Conservation (phyloP, 495 filamentous ascomycete genomes). For the Penicillium maclennaniae region DNA sequence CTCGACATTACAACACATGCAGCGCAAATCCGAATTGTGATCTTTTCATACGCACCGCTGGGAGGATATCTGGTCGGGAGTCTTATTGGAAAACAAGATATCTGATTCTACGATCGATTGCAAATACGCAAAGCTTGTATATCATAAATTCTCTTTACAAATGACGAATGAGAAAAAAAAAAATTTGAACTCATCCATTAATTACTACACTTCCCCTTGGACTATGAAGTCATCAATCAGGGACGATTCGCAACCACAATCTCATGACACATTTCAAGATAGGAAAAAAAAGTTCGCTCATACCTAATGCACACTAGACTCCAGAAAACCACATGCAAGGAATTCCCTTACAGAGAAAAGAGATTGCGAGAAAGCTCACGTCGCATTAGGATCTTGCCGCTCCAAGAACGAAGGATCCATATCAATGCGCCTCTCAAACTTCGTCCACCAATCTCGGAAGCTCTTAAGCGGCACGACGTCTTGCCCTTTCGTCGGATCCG, state of each 20-base stretch:
- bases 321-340: conserved; percentile 5
- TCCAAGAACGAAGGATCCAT: conserved; percentile 88
- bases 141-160: neutral
- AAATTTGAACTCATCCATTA: neutral
- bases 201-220: neutral
- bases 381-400: conserved; percentile 55
- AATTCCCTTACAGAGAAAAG: neutral
- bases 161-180: neutral
- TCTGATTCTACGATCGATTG: neutral
- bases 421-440: conserved; percentile 87
- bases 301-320: neutral
- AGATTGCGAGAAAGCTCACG: conserved; percentile 9
- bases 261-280: neutral
- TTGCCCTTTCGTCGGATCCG: conserved; percentile 48
- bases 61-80: neutral
- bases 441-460: conserved; percentile 96
- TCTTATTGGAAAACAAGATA: neutral
- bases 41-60: neutral
- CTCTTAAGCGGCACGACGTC: conserved; percentile 87
- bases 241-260: neutral
- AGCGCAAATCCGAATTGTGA: conserved; percentile 2
- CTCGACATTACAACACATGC: conserved; percentile 9
- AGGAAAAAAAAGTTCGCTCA: conserved; percentile 6
- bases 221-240: neutral
- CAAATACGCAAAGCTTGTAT: neutral